Evolutionary conservation across 805 yeast genomes (phyloP).

Genomic region (Lipomyces yamanashiensis): DNA sequence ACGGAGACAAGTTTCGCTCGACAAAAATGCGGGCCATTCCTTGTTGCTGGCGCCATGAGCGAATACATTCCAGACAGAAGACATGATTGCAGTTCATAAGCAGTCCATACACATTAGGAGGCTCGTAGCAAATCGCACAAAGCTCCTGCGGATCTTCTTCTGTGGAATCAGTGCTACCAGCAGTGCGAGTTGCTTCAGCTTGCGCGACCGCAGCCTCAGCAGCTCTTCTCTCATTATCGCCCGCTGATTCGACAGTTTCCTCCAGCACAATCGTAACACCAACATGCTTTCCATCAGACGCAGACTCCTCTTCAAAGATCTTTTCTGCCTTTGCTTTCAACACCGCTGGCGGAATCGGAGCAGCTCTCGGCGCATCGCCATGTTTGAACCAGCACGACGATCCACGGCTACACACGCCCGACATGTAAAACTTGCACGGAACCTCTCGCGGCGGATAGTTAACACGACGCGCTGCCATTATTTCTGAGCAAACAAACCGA

Average conservation of each 20-base stretch:
- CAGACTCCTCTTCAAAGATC: no score
- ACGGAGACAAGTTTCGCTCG: neutral
- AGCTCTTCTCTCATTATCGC: no score
- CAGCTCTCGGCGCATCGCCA: neutral
- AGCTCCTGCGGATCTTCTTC: neutral
- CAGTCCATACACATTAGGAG: constrained; percentile 26
- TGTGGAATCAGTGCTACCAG: constrained; percentile 2
- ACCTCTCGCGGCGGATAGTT: constrained; percentile 27
- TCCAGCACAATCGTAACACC: no score
- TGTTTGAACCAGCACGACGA: constrained; percentile 32
- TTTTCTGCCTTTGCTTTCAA: no score
- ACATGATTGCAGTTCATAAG: constrained; percentile 24
- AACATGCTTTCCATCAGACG: no score
- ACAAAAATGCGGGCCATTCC: constrained; percentile 1
- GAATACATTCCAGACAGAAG: constrained; percentile 27
- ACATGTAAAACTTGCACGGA: constrained; percentile 32
- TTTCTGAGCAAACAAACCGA: neutral
- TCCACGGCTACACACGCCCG: constrained; percentile 30
- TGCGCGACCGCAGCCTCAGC: no score
- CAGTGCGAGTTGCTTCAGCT: neutral
- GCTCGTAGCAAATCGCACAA: constrained; percentile 27
- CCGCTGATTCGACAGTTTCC: no score
- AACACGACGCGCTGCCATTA: neutral
- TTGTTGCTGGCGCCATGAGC: constrained; percentile 21
- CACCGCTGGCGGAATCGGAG: no score